Conservation (phyloP, 164 flowering plant species). For the Akebia trifoliata region DNA sequence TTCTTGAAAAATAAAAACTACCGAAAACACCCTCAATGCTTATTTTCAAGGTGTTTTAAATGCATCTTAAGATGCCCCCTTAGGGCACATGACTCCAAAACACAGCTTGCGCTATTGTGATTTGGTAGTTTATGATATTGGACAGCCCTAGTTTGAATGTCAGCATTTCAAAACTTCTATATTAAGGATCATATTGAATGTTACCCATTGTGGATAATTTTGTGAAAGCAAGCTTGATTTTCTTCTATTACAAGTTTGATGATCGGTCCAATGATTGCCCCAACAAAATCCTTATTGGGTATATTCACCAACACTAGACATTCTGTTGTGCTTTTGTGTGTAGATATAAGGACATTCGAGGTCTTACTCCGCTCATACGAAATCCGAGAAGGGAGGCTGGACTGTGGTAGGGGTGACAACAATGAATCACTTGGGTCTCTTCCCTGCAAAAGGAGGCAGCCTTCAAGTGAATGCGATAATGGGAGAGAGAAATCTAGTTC, state of each 20-base stretch:
- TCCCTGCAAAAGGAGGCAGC: constrained; percentile 67
- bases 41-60: no score
- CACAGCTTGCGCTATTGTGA: no score
- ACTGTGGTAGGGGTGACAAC: constrained; percentile 25
- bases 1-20: no score
- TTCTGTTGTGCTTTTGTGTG: constrained; percentile 7
- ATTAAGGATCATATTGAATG: neutral
- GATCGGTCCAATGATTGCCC: neutral
- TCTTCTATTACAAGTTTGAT: no score
- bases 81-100: no score
- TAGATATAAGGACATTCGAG: constrained; percentile 91
- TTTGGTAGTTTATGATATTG: no score
- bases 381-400: constrained; percentile 53
- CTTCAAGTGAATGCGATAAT: constrained; percentile 34
- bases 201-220: neutral
- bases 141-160: no score
- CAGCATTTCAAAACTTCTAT: no score
- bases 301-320: neutral
- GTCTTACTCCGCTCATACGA: constrained; percentile 85
- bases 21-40: no score
- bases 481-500: constrained; percentile 23
- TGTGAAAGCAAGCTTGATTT: neutral
- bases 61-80: no score
- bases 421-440: constrained; percentile 24
- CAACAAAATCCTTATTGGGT: neutral